phyloP scores from a whole-genome alignment of 176 grass and related monocot genomes.

The Oryza coarctata region DNA sequence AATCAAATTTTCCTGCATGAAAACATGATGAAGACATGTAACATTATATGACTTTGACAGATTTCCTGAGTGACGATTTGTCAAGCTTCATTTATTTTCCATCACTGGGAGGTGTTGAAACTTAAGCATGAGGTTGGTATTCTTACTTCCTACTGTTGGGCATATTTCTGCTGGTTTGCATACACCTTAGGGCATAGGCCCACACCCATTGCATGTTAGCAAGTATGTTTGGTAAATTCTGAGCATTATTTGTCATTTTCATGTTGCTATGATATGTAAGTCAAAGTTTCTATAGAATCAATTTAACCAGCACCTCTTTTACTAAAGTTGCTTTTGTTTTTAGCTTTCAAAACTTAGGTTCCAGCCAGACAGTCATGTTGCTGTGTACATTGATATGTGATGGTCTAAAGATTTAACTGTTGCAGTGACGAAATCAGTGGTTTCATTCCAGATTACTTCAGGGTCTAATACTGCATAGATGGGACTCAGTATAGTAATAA shows the following conservation, averaged over 20 bases:
- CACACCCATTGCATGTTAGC: neutral
- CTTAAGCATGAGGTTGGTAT: conserved; percentile 49
- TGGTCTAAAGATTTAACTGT: neutral
- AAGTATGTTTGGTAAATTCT: neutral
- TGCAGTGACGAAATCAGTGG: neutral
- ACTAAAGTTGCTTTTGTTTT: neutral
- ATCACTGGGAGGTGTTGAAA: neutral
- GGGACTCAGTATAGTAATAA: neutral
- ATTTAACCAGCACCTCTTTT: neutral
- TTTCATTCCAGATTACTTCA: neutral
- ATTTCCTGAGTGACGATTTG: neutral
- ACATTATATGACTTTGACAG: conserved; percentile 23
- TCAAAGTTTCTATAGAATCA: neutral
- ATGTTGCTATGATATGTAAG: neutral
- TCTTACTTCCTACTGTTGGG: neutral
- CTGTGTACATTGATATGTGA: neutral
- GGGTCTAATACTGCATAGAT: neutral
- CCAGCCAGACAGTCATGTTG: neutral
- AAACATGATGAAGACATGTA: neutral
- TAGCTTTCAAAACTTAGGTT: neutral
- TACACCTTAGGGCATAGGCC: too few relatives aligned
- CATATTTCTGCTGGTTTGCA: neutral
- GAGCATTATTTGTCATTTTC: neutral
- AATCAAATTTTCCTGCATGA: conserved; percentile 14
- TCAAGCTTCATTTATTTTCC: conserved; percentile 7